Conservation (phyloP, 805 yeast genomes). For the Candida orba region DNA sequence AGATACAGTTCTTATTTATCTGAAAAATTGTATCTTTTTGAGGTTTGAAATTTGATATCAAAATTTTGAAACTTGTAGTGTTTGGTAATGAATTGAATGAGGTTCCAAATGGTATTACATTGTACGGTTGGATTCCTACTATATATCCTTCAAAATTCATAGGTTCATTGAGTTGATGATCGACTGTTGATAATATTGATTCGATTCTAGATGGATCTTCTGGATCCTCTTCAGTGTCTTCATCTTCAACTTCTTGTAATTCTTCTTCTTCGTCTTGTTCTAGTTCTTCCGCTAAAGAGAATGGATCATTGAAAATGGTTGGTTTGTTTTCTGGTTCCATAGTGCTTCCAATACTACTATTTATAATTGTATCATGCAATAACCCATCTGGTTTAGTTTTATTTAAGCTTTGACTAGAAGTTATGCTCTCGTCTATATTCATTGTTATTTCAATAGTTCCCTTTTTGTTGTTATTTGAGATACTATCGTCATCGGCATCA, state of each 20-base stretch:
- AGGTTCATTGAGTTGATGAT: background rate
- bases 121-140: conserved; percentile 11
- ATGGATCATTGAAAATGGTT: too few species aligned
- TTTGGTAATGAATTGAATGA: conserved; percentile 8
- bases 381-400: too few species aligned
- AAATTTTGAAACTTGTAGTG: conserved; percentile 10
- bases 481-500: too few species aligned
- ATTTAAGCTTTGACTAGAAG: too few species aligned
- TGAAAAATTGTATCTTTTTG: background rate
- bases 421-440: too few species aligned
- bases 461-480: too few species aligned
- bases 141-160: conserved; percentile 9
- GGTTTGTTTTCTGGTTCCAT: too few species aligned
- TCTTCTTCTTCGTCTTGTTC: too few species aligned
- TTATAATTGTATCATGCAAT: too few species aligned
- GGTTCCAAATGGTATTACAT: conserved; percentile 9
- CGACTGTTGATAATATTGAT: background rate
- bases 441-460: too few species aligned
- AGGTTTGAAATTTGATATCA: conserved; percentile 12
- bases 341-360: too few species aligned
- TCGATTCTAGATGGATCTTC: background rate
- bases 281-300: too few species aligned
- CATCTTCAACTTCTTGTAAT: background rate
- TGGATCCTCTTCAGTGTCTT: background rate
- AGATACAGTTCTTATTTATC: conserved; percentile 12